phyloP scores from a whole-genome alignment of 768 basidiomycete genomes.

The Gymnopilus dilepis region DNA sequence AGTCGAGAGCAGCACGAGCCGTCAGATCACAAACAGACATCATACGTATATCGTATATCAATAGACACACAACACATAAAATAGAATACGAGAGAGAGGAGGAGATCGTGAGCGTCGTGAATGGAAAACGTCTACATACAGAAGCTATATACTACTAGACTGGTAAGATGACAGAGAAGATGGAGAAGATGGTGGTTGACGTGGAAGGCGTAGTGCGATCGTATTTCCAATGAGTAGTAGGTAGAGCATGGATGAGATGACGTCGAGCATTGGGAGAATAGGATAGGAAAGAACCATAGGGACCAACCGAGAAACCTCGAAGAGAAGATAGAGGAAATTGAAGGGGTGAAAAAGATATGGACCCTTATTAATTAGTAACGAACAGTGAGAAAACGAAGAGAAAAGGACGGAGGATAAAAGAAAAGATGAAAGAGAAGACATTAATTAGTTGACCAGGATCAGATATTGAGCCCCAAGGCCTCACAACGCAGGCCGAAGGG shows the following conservation, averaged over 20 bases:
- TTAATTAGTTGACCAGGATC: background rate
- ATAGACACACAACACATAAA: background rate
- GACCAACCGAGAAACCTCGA: too few species aligned
- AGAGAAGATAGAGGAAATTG: too few species aligned
- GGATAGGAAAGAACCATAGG: too few species aligned
- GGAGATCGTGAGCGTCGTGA: background rate
- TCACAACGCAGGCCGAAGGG: background rate
- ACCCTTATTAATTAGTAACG: background rate
- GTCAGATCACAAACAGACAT: too few species aligned
- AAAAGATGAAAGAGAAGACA: background rate
- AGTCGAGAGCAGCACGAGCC: too few species aligned
- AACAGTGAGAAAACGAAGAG: background rate
- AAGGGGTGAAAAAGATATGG: background rate
- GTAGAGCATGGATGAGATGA: too few species aligned
- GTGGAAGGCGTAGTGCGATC: background rate
- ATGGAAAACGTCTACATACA: background rate
- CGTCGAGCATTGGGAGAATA: too few species aligned
- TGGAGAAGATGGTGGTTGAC: too few species aligned
- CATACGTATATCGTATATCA: background rate
- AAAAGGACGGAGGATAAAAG: background rate
- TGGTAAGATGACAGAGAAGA: too few species aligned
- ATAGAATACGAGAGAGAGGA: background rate
- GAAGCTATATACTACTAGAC: too few species aligned
- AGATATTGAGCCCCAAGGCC: background rate
- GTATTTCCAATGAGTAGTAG: constrained; percentile 1